These are phyloP conservation scores for Anthoceros angustus DNA, from an alignment of 225 moss, liverwort and hornwort genomes.

Conservation along the genomic window DNA sequence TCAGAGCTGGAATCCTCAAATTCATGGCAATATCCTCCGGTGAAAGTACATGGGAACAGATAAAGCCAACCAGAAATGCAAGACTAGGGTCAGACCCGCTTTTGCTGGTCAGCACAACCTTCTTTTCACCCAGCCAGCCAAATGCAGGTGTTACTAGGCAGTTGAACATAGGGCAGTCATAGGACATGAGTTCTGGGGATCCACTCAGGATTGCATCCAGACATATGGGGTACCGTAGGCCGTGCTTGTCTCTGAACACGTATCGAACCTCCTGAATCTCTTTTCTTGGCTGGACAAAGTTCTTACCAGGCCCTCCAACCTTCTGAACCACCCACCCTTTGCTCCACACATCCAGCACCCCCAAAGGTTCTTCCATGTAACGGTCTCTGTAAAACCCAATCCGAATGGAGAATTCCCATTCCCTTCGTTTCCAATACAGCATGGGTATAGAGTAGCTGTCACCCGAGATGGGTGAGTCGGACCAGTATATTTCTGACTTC, in stretches of 20 bases:
- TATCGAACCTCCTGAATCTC: constrained; percentile 29
- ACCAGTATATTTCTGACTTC: constrained; percentile 33
- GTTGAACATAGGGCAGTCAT: constrained; percentile 21
- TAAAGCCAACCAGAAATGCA: constrained; percentile 23
- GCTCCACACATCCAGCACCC: constrained; percentile 27
- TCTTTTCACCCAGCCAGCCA: constrained; percentile 26
- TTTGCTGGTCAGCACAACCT: constrained; percentile 19
- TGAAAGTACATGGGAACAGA: constrained; percentile 21
- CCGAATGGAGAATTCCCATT: constrained; percentile 27
- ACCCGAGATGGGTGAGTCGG: constrained; percentile 13
- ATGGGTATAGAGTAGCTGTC: constrained; percentile 17
- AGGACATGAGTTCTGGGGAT: constrained; percentile 10
- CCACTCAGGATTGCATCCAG: constrained; percentile 24
- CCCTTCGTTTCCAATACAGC: constrained; percentile 28
- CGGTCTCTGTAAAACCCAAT: constrained; percentile 29
- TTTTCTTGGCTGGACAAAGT: constrained; percentile 24
- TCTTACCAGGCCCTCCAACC: constrained; percentile 26
- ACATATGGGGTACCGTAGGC: constrained; percentile 21
- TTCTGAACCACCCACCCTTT: constrained; percentile 30
- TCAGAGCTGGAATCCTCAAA: constrained; percentile 2
- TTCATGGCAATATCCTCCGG: constrained; percentile 27
- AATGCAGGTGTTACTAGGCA: constrained; percentile 18
- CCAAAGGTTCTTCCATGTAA: constrained; percentile 34
- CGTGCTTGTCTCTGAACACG: constrained; percentile 30
- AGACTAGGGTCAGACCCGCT: constrained; percentile 25